Evolutionary conservation across 305 asterid genomes (phyloP).

Genomic region (Fraxinus xanthoxyloides): DNA sequence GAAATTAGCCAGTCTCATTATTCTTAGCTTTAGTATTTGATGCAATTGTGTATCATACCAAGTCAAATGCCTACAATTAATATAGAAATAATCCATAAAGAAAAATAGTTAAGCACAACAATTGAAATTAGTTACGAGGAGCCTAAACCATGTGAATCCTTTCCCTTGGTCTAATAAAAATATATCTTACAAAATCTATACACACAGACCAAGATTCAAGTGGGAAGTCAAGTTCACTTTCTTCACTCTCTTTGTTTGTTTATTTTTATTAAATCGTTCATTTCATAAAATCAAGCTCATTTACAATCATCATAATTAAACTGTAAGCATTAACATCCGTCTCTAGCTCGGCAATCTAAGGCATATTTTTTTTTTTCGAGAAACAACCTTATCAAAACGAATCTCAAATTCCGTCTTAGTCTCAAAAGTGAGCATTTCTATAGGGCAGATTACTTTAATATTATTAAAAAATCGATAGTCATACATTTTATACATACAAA

Average conservation of each 20-base stretch:
- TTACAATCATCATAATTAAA: background rate
- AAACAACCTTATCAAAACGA: background rate
- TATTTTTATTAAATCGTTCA: background rate
- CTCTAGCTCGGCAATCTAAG: background rate
- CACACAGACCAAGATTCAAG: background rate
- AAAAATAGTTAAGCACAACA: background rate
- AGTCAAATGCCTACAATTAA: background rate
- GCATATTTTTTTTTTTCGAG: background rate
- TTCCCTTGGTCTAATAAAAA: background rate
- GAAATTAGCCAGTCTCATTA: background rate
- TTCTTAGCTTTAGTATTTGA: constrained; percentile 3
- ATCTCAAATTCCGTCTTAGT: background rate
- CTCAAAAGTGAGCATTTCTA: background rate
- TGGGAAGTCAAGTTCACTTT: background rate
- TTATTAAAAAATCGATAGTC: background rate
- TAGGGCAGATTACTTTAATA: background rate
- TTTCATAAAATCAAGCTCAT: background rate
- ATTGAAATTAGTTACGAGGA: background rate
- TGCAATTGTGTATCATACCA: background rate
- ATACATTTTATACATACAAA: background rate
- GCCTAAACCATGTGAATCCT: background rate
- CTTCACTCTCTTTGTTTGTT: background rate
- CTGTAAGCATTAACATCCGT: background rate
- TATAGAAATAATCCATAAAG: background rate
- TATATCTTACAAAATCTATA: background rate